Base-by-base conservation (phyloP, 495 filamentous ascomycete genomes). In the Mytilinidion resinicola region DNA sequence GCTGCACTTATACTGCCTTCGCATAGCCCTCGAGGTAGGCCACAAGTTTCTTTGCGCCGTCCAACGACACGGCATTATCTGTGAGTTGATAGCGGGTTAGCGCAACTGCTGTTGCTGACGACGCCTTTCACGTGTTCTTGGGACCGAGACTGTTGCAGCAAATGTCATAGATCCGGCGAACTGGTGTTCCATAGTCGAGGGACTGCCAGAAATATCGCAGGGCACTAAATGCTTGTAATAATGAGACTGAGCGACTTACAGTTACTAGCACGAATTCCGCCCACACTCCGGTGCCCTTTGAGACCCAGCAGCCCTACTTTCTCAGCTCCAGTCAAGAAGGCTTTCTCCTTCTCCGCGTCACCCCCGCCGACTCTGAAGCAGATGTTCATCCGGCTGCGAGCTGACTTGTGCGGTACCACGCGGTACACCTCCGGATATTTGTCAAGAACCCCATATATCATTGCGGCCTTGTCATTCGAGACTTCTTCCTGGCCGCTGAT, bases 331-430 rank as follows among this genome's bases (percentile, higher is more conserved):
- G 82, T 79, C 52, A 96, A 72, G 73, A 96, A 96, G 12, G 72
- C 76, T 71, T 90, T 90, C 72, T 97, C 88, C 12, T 75, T 77
- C 20, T 80, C 80, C 8, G 79, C 78, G 66, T 85, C 76, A 38
- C 79, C 82, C 46, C 80, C 78, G 69, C 81, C 70, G 20, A 92
- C 81, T 19, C 90, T 78, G 77, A 93, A 93, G 76, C 90, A 96
- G 47, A 96, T 84, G 71, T 96, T 96, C 89, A 96, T 96, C 41
- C 89, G 75, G 56, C 86, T 91, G 44, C 91, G 83, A 8, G 82
- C 84, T 48, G 72, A 74, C 73, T 85, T 87, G 59, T 85, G 78
- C 0, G 88, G 86, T 4, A 96, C 87, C 19, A 95, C 79, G 42
- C 72, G 74, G 73, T 90, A 95, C 21, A 83, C 75, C 0, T 81